Evolutionary conservation across 192 early-diverging fungal genomes (phyloP).

Genomic region (Podila horticola): DNA sequence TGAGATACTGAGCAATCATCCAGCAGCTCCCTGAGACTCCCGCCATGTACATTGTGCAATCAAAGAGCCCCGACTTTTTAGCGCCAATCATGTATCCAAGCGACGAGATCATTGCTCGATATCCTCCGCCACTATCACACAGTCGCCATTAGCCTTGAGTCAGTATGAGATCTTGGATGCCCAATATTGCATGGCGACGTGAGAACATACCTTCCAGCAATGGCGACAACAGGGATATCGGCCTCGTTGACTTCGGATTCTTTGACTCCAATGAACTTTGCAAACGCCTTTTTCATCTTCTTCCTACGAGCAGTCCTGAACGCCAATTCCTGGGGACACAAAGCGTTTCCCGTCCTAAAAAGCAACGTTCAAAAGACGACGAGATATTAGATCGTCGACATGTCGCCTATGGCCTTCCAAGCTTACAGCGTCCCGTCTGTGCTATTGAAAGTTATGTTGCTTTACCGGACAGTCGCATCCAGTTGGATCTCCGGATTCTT

Average conservation of each 20-base stretch:
- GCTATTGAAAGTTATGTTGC: background rate
- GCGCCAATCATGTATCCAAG: conserved; percentile 73
- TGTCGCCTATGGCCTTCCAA: background rate
- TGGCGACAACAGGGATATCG: conserved; percentile 77
- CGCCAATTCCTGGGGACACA: conserved; percentile 57
- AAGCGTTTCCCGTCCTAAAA: conserved; percentile 41
- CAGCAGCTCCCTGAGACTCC: conserved; percentile 74
- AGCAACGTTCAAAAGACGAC: conserved; percentile 1
- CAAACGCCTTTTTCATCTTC: conserved; percentile 71
- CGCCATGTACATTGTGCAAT: conserved; percentile 78
- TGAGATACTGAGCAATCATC: conserved; percentile 64
- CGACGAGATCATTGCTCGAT: conserved; percentile 83
- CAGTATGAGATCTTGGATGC: background rate
- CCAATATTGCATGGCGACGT: background rate
- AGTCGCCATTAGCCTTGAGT: too few relatives aligned
- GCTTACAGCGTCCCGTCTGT: background rate
- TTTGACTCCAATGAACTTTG: conserved; percentile 78
- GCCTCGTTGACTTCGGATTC: conserved; percentile 67
- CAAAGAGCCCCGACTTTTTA: conserved; percentile 70
- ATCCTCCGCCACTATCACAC: conserved; percentile 88
- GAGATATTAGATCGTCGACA: conserved; percentile 13
- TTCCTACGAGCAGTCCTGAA: conserved; percentile 60
- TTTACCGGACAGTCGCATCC: conserved; percentile 53
- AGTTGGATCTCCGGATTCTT: conserved; percentile 57
- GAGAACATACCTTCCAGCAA: conserved; percentile 66